Percentiles rank a stretch among this genome's conserved stretches.
Evolutionary conservation across 306 rosid species (phyloP).

Genomic region (Prunus salicina): DNA sequence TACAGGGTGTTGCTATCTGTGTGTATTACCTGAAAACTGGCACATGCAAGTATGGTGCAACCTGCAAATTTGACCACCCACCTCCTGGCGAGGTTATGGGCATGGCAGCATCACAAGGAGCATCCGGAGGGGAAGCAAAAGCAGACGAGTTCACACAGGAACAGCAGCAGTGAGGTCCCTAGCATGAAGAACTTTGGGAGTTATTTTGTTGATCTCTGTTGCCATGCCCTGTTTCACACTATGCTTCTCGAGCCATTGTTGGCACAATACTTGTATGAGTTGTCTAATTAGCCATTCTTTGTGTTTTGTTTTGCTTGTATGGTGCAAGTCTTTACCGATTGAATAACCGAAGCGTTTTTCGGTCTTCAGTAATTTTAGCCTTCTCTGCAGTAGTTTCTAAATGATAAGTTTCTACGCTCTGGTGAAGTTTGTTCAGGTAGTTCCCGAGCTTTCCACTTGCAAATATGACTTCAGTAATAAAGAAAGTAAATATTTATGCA

Average conservation of each 20-base stretch:
- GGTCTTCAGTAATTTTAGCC: background rate
- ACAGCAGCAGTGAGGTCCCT: constrained; percentile 19
- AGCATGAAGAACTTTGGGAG: constrained; percentile 7
- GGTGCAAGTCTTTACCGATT: background rate
- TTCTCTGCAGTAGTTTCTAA: background rate
- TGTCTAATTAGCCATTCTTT: background rate
- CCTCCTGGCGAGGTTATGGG: constrained; percentile 96
- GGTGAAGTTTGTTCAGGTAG: background rate
- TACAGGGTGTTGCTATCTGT: constrained; percentile 75
- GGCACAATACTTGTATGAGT: background rate
- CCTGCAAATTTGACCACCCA: constrained; percentile 96
- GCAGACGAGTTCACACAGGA: constrained; percentile 22
- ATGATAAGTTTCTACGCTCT: background rate
- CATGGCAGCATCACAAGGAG: constrained; percentile 52
- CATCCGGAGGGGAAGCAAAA: constrained; percentile 38
- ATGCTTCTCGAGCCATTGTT: background rate
- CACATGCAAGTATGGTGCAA: constrained; percentile 82
- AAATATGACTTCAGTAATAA: background rate
- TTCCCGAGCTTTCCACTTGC: background rate
- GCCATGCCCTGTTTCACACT: background rate
- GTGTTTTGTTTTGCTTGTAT: background rate
- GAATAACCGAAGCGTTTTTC: background rate
- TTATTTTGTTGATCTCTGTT: background rate
- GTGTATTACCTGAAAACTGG: constrained; percentile 93
- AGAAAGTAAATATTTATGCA: too few species aligned